phyloP scores from a whole-genome alignment of 208 protist genomes.

The Leishmania major region DNA sequence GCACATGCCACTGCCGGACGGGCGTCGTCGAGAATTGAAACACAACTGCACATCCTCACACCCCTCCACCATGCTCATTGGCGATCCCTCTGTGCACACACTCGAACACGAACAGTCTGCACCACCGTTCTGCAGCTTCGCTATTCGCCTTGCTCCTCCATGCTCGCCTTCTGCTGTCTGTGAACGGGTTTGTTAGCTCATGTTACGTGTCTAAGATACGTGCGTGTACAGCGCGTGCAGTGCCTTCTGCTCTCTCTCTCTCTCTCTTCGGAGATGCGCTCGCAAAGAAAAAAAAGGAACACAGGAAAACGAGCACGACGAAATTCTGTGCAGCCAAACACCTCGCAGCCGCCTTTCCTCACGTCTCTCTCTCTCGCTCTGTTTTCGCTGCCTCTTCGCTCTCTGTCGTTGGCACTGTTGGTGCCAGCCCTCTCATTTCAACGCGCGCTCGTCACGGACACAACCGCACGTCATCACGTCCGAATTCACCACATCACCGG shows the following conservation, averaged over 20 bases:
- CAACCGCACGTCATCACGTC: neutral
- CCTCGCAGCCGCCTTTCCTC: neutral
- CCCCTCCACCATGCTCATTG: neutral
- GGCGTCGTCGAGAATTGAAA: too few species aligned
- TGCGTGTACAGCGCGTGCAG: neutral
- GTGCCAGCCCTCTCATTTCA: neutral
- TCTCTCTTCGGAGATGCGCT: neutral
- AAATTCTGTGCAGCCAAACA: neutral
- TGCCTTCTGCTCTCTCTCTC: neutral
- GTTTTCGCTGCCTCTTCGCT: neutral
- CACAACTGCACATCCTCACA: neutral
- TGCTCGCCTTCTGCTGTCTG: neutral
- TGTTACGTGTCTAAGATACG: neutral
- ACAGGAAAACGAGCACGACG: neutral
- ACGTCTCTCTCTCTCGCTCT: neutral
- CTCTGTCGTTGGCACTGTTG: neutral
- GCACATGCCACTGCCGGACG: neutral
- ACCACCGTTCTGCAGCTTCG: neutral
- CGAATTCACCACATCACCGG: neutral
- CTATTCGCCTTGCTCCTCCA: neutral
- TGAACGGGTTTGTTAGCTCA: neutral
- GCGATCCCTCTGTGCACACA: neutral
- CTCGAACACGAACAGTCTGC: neutral
- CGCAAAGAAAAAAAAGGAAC: neutral
- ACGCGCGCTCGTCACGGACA: neutral